Base-by-base conservation (phyloP, 306 rosid species). In the Dryas alaskensis region DNA sequence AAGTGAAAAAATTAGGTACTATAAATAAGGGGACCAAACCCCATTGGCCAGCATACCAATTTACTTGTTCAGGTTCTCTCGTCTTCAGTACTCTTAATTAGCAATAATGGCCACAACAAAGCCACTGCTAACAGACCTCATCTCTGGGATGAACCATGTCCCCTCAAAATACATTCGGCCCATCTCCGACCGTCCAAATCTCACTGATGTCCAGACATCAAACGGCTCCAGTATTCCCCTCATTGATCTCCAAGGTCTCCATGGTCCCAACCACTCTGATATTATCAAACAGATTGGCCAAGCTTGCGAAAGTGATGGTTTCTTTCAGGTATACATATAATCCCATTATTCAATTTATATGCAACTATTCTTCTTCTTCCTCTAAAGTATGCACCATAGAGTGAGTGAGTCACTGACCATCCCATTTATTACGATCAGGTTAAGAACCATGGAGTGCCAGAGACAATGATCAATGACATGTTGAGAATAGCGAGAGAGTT, bases 361-460 rank as follows among this genome's bases (percentile, higher is more conserved):
- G 19, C 19, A 19, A 19, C 19, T 19, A 19, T 19, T 19, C 19
- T 19, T 19, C 19, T 19, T 19, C 19, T 19, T 19, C 19, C 19
- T 19, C 19, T 19, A 19, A 19, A 19, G 19, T 19, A 19, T 19
- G 19, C 19, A 19, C 19, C 19, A 19, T 19, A 19, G 19, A 19
- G 19, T 19, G 19, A 19, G 19, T 19, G 19, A 19, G 19, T 19
- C 19, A 19, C 19, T 19, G 19, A 19, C 19, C 19, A 19, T 19
- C 19, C 19, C 19, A 19, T 3, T 10, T 17, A 19, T 19, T 57
- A 5, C 1, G 19, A 19, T 78, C 72, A 84, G 88, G 78, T 85
- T 43, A 81, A 65, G 48, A 85, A 81, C 60, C 88, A 85, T 54
- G 86, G 88, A 8, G 48, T 85, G 6, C 40, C 80, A 6, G 88